Evolutionary conservation across 2,329 filamentous ascomycete species (phyloP).

Genomic region (Xylariaceae sp.): DNA sequence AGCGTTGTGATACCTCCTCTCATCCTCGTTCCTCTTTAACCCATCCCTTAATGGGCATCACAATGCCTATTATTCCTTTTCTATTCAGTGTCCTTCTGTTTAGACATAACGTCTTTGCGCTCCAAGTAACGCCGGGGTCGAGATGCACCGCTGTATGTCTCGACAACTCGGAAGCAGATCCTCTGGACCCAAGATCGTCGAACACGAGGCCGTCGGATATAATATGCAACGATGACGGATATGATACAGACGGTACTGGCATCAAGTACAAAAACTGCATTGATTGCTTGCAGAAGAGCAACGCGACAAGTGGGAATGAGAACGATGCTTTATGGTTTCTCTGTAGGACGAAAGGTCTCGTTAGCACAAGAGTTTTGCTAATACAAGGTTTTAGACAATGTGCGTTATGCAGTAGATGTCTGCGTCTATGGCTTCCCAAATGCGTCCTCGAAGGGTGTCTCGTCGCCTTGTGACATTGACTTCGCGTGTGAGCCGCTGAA

Average conservation of each 20-base stretch:
- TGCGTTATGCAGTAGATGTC: conserved; percentile 51
- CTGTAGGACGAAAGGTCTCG: conserved; percentile 41
- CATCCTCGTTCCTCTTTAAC: conserved; percentile 6
- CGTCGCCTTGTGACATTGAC: conserved; percentile 47
- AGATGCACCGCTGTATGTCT: conserved; percentile 52
- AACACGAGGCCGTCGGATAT: conserved; percentile 51
- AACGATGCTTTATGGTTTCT: conserved; percentile 50
- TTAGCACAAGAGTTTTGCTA: conserved; percentile 14
- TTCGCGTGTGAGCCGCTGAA: conserved; percentile 46
- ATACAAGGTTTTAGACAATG: conserved; percentile 47
- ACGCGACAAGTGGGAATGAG: conserved; percentile 42
- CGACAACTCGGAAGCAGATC: conserved; percentile 40
- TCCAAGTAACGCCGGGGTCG: conserved; percentile 55
- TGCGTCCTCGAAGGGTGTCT: conserved; percentile 37
- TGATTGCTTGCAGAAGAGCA: conserved; percentile 50
- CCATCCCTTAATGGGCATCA: conserved; percentile 13
- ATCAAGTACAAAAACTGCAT: conserved; percentile 52
- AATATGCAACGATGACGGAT: conserved; percentile 47
- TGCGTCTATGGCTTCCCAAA: conserved; percentile 47
- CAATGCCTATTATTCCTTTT: conserved; percentile 11
- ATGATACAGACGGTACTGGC: conserved; percentile 40
- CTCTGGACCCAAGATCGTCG: conserved; percentile 40
- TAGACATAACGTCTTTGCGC: conserved; percentile 27
- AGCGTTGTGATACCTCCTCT: conserved; percentile 5
- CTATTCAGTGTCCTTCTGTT: conserved; percentile 24